Percentiles rank a stretch among this genome's conserved stretches.
These are phyloP conservation scores for Plasmodiophora brassicae DNA, from an alignment of 208 protist genomes.

Conservation along the genomic window DNA sequence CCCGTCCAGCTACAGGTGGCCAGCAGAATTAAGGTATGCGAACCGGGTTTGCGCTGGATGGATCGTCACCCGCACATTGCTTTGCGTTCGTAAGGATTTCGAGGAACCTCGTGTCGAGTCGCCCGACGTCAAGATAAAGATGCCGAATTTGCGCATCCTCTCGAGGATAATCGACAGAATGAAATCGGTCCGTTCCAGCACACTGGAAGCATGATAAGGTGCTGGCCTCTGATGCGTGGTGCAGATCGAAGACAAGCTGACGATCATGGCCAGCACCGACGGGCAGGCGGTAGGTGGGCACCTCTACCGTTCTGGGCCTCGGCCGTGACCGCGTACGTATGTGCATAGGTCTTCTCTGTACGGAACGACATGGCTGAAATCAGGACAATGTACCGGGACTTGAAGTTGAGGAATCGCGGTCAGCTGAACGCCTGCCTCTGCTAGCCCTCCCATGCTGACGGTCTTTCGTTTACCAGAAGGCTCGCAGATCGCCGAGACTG, in stretches of 20 bases:
- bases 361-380: slow-evolving; percentile 14
- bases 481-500: not conserved
- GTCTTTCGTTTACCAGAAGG: not conserved
- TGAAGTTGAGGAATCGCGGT: not conserved
- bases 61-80: not conserved
- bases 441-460: not conserved
- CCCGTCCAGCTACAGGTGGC: not conserved
- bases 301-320: not conserved
- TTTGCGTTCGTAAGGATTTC: too few relatives aligned
- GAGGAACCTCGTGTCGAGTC: not conserved
- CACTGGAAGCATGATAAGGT: not conserved
- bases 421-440: not conserved
- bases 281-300: not conserved
- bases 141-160: not conserved
- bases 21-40: not conserved
- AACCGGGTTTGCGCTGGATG: not conserved
- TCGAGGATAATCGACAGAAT: not conserved
- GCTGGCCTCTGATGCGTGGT: not conserved
- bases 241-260: not conserved
- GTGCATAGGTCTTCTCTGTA: not conserved
- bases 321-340: not conserved
- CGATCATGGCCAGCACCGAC: not conserved
- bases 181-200: not conserved
- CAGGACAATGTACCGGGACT: slow-evolving; percentile 26
- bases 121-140: not conserved